Base-by-base conservation (phyloP, 176 grass and related monocot genomes). In the Zizania latifolia region DNA sequence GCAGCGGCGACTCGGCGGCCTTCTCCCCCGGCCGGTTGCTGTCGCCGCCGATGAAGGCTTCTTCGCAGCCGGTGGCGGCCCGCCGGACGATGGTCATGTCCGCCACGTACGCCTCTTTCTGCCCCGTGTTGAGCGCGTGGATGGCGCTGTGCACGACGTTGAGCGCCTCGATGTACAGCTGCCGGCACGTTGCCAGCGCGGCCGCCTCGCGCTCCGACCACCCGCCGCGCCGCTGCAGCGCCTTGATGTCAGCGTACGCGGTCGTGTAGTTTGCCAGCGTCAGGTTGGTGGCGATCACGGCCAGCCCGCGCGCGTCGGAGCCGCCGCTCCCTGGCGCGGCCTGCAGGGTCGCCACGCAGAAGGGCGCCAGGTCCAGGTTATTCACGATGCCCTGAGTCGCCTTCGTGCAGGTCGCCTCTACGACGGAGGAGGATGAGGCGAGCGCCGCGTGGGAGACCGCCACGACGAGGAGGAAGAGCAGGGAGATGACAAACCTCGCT, bases 211-310 rank as follows among this genome's bases (percentile, higher is more conserved):
- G 28, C 11, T 45, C 66, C 36, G 85, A 1, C 79, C 79, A 87
- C 29, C 66, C 66, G 0, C 58, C 78, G 4, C 66, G 37, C 66
- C 19, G 11, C 79, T 66, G 35, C 58, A 87, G 66, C 5, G 0
- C 65, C 79, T 82, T 87, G 73, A 78, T 35, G 31, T 58, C 51
- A 12, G 38, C 85, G 79, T 82, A 59, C 66, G 73, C 85, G 1
- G 38, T 79, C 50, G 85, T 87, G 85, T 82, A 82, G 73, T 82
- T 87, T 37, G 73, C 85, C 58, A 87, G 85, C 46, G 85, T 87
- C 65, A 82, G 79, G 66, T 82, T 87, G 38, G 85, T 87, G 73
- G 79, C 73, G 73, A 82, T 72, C 30, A 59, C 58, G 8, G 85
- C 79, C 30, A 87, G 79, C 8, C 74, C 79, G 58, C 14, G 67